Conservation (phyloP, 2,329 filamentous ascomycete genomes). For the Eurotiales sp. region DNA sequence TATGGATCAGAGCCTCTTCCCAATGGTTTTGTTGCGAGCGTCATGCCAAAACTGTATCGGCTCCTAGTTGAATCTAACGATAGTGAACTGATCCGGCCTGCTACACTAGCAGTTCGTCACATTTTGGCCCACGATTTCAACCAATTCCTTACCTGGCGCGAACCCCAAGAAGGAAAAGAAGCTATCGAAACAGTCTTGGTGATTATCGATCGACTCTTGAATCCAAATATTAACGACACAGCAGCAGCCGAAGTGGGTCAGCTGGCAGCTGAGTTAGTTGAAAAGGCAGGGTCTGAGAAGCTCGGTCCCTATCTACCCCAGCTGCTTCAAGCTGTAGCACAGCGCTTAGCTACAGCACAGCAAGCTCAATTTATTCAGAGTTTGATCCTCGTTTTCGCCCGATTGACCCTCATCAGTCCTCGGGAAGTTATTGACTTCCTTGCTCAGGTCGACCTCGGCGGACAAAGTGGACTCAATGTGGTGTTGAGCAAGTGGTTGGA, state of each 20-base stretch:
- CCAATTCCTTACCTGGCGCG: slow-evolving; percentile 83
- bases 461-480: slow-evolving; percentile 73
- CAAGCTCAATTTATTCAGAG: slow-evolving; percentile 92
- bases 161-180: slow-evolving; percentile 69
- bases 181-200: slow-evolving; percentile 85
- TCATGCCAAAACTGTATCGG: slow-evolving; percentile 80
- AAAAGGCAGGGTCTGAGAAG: slow-evolving; percentile 87
- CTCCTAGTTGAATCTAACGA: slow-evolving; percentile 81
- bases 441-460: slow-evolving; percentile 74
- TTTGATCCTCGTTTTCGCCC: slow-evolving; percentile 89
- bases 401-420: slow-evolving; percentile 78
- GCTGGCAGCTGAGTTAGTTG: slow-evolving; percentile 88
- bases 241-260: slow-evolving; percentile 94
- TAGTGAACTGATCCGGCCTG: slow-evolving; percentile 80
- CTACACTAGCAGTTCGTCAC: slow-evolving; percentile 80
- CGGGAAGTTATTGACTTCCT: slow-evolving; percentile 91
- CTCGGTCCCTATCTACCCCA: slow-evolving; percentile 87
- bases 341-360: slow-evolving; percentile 74
- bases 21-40: slow-evolving; percentile 75
- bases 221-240: slow-evolving; percentile 81
- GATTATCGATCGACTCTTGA: slow-evolving; percentile 87
- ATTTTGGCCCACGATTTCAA: slow-evolving; percentile 86
- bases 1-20: slow-evolving; percentile 82
- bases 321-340: slow-evolving; percentile 83
- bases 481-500: slow-evolving; percentile 95